phyloP scores from a whole-genome alignment of 1,139 yeast species.

The Petasospora fabianii region DNA sequence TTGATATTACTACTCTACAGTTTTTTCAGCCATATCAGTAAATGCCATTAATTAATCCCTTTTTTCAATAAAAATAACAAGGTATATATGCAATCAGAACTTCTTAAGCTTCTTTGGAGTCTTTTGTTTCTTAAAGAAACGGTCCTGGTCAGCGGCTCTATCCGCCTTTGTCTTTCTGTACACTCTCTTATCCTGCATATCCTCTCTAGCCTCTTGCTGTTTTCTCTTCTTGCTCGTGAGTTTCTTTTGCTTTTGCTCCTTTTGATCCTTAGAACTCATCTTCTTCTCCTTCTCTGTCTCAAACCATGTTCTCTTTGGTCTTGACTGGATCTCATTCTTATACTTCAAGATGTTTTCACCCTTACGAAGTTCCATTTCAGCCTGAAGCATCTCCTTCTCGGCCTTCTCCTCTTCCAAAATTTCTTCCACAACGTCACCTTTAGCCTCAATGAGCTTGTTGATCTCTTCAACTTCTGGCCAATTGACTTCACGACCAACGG shows the following conservation, averaged over 20 bases:
- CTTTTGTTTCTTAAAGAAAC: slow-evolving; percentile 35
- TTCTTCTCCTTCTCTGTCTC: slow-evolving; percentile 73
- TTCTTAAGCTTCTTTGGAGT: slow-evolving; percentile 25
- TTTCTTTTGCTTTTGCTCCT: slow-evolving; percentile 39
- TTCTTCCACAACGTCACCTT: slow-evolving; percentile 62
- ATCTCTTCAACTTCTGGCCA: slow-evolving; percentile 80
- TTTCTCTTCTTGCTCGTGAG: slow-evolving; percentile 57
- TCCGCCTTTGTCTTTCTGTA: slow-evolving; percentile 72
- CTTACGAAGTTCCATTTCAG: slow-evolving; percentile 86
- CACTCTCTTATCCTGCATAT: slow-evolving; percentile 38
- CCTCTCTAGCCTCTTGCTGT: slow-evolving; percentile 48
- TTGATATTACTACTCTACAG: neutral
- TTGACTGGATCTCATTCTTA: slow-evolving; percentile 74
- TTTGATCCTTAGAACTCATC: slow-evolving; percentile 31
- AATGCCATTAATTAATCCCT: neutral
- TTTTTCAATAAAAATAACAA: no score
- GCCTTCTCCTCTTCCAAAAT: slow-evolving; percentile 83
- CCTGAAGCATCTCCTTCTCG: slow-evolving; percentile 79
- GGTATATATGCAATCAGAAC: slow-evolving; percentile 2
- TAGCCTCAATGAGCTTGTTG: slow-evolving; percentile 54
- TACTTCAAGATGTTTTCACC: slow-evolving; percentile 82
- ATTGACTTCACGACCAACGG: slow-evolving; percentile 79
- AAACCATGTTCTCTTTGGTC: slow-evolving; percentile 98
- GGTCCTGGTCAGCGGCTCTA: slow-evolving; percentile 47
- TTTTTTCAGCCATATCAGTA: neutral